A percentile compares a stretch with the other conserved stretches of the same genome.
These are phyloP conservation scores for Cydonia oblonga DNA, from an alignment of 331 rosid species.

Conservation along the genomic window DNA sequence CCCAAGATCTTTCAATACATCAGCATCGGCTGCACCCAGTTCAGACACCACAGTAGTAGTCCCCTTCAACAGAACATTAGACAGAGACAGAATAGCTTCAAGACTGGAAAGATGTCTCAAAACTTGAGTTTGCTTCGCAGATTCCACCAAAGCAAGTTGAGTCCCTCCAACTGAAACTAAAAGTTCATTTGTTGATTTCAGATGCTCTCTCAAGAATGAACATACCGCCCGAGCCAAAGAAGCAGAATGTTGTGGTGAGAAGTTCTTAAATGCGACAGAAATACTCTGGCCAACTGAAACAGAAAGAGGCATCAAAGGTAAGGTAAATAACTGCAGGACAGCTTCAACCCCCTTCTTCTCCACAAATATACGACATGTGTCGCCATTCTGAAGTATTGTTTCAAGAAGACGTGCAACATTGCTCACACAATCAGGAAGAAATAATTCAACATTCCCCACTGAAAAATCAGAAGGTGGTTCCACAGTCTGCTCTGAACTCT, in stretches of 20 bases:
- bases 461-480: slow-evolving; percentile 59
- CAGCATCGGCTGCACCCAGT: slow-evolving; percentile 77
- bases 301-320: slow-evolving; percentile 79
- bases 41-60: slow-evolving; percentile 74
- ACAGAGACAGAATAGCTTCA: slow-evolving; percentile 70
- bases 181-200: slow-evolving; percentile 79
- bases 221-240: slow-evolving; percentile 87
- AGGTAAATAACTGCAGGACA: slow-evolving; percentile 67
- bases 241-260: slow-evolving; percentile 86
- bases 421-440: slow-evolving; percentile 81
- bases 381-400: slow-evolving; percentile 92
- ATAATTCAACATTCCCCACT: slow-evolving; percentile 45
- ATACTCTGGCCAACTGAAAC: slow-evolving; percentile 78
- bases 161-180: slow-evolving; percentile 65
- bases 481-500: slow-evolving; percentile 35
- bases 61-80: slow-evolving; percentile 79
- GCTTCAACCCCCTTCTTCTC: slow-evolving; percentile 95
- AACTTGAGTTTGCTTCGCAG: slow-evolving; percentile 52
- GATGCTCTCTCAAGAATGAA: slow-evolving; percentile 68
- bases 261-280: slow-evolving; percentile 83
- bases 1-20: slow-evolving; percentile 84
- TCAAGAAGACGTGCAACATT: slow-evolving; percentile 87
- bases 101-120: slow-evolving; percentile 76
- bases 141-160: slow-evolving; percentile 68
- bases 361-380: slow-evolving; percentile 84